These are phyloP conservation scores for Pestalotiopsis sp. DNA, from an alignment of 2,329 filamentous ascomycete genomes.

Conservation along the genomic window DNA sequence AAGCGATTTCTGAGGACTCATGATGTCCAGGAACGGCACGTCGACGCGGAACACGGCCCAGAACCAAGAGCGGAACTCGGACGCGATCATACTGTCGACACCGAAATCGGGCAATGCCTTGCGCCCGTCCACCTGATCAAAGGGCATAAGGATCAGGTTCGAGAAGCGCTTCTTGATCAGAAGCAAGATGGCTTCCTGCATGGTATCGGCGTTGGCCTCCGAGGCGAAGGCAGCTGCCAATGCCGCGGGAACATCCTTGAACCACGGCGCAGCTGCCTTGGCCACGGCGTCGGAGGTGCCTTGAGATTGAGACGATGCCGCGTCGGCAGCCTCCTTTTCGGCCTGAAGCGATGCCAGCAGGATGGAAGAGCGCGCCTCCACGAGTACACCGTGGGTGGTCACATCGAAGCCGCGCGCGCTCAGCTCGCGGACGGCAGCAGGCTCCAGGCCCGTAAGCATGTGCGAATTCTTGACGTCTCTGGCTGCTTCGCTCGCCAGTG, in stretches of 20 bases:
- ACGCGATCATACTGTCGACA: slow-evolving; percentile 38
- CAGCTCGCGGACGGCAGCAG: slow-evolving; percentile 7
- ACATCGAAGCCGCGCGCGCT: slow-evolving; percentile 20
- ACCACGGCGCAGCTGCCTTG: background rate
- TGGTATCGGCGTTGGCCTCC: slow-evolving; percentile 19
- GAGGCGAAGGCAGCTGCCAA: slow-evolving; percentile 15
- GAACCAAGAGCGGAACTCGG: slow-evolving; percentile 37
- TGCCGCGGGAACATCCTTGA: background rate
- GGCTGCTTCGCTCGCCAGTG: background rate
- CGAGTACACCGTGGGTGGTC: slow-evolving; percentile 8
- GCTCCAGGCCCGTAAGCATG: slow-evolving; percentile 22
- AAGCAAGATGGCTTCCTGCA: slow-evolving; percentile 18
- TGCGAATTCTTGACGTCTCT: slow-evolving; percentile 30
- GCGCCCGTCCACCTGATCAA: slow-evolving; percentile 18
- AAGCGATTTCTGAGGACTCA: slow-evolving; percentile 12
- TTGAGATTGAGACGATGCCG: background rate
- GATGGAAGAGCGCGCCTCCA: slow-evolving; percentile 17
- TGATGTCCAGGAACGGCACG: slow-evolving; percentile 31
- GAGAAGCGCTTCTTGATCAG: slow-evolving; percentile 18
- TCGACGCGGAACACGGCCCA: slow-evolving; percentile 34
- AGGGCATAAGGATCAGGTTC: slow-evolving; percentile 16
- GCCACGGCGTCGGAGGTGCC: background rate
- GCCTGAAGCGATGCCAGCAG: slow-evolving; percentile 9
- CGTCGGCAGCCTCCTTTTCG: slow-evolving; percentile 1
- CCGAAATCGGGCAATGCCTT: slow-evolving; percentile 27